A percentile compares a stretch with the other conserved stretches of the same genome.
Evolutionary conservation across 225 moss, liverwort and hornwort genomes (phyloP).

Genomic region (Pseudoscleropodium purum): DNA sequence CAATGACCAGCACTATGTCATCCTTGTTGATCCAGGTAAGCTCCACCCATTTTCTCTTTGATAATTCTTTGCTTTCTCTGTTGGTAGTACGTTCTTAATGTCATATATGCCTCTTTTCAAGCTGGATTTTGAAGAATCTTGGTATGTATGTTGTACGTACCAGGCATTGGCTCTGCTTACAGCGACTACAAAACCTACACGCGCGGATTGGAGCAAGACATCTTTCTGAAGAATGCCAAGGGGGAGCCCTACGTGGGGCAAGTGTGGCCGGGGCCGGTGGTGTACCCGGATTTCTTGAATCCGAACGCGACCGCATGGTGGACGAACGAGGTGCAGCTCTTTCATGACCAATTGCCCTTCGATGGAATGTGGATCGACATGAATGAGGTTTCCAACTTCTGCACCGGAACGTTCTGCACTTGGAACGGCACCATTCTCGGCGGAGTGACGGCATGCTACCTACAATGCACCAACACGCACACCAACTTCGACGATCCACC

Average conservation of each 20-base stretch:
- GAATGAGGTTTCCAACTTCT: conserved; percentile 92
- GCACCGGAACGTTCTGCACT: conserved; percentile 51
- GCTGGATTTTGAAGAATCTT: neutral
- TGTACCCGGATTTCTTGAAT: conserved; percentile 67
- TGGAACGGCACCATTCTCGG: conserved; percentile 32
- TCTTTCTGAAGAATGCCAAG: conserved; percentile 45
- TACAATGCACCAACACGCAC: conserved; percentile 24
- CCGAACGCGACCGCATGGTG: conserved; percentile 46
- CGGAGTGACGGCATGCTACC: conserved; percentile 36
- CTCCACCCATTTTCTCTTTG: neutral
- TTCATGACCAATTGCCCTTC: conserved; percentile 52
- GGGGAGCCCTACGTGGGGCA: conserved; percentile 57
- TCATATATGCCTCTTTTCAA: no score
- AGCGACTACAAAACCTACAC: conserved; percentile 37
- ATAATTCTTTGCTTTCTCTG: neutral
- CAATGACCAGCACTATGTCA: conserved; percentile 56
- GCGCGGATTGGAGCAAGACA: conserved; percentile 47
- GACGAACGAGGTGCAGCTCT: conserved; percentile 52
- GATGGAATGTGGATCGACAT: conserved; percentile 92
- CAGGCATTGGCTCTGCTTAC: conserved; percentile 36
- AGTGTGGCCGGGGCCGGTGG: conserved; percentile 88
- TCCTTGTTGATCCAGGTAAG: conserved; percentile 70
- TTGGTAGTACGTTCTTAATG: neutral
- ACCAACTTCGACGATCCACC: conserved; percentile 51
- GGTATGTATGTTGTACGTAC: neutral